phyloP scores from a whole-genome alignment of 2,329 filamentous ascomycete genomes.

The Hymenoscyphus infarciens region DNA sequence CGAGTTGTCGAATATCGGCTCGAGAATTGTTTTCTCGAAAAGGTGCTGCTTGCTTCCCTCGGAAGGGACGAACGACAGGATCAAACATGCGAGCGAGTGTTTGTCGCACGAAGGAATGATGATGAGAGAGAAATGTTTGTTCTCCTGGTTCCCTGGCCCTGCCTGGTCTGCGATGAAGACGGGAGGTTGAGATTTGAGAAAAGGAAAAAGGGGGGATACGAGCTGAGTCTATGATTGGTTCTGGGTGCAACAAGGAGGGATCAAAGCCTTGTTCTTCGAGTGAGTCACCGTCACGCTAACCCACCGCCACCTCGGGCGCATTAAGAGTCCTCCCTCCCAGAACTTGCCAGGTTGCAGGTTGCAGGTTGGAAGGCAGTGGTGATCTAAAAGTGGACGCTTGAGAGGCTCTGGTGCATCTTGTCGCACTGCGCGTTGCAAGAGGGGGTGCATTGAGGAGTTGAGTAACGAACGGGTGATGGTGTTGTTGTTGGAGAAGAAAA shows the following conservation, averaged over 20 bases:
- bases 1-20: not conserved
- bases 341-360: not conserved
- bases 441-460: not conserved
- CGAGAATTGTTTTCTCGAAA: not conserved
- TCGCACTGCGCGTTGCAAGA: slow-evolving; percentile 1
- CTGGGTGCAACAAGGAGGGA: not conserved
- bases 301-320: not conserved
- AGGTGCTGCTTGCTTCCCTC: not conserved
- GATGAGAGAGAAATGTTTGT: not conserved
- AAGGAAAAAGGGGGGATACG: no score
- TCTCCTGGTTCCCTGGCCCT: not conserved
- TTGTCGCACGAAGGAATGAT: not conserved
- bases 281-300: not conserved
- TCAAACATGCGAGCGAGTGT: not conserved
- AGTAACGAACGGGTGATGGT: no score
- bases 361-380: not conserved
- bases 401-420: slow-evolving; percentile 3
- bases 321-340: not conserved
- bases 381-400: not conserved
- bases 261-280: not conserved
- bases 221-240: not conserved
- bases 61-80: not conserved
- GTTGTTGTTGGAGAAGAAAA: not conserved
- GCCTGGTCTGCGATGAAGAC: not conserved
- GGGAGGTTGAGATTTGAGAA: no score